phyloP scores from a whole-genome alignment of 108 stramenopile species.

The Cyclotella choctawhatcheeana region DNA sequence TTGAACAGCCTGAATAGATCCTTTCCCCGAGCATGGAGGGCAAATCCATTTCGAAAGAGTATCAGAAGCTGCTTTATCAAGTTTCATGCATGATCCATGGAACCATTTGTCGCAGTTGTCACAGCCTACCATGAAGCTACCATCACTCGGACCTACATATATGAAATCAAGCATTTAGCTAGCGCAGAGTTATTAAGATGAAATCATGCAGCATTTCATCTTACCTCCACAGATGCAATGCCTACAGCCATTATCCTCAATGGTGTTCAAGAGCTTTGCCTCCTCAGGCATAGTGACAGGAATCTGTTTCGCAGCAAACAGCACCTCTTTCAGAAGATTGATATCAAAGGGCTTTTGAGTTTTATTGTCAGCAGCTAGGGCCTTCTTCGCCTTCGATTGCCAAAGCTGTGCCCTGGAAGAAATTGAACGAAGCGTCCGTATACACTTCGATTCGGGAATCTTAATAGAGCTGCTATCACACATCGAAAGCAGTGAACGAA shows the following conservation, averaged over 20 bases:
- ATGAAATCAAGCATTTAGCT: not conserved
- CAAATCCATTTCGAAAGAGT: slow-evolving; percentile 64
- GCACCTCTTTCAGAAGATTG: slow-evolving; percentile 52
- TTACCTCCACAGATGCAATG: slow-evolving; percentile 74
- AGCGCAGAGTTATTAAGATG: not conserved
- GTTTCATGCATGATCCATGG: slow-evolving; percentile 83
- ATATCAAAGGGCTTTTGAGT: slow-evolving; percentile 49
- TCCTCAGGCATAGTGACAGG: slow-evolving; percentile 62
- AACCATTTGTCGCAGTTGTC: slow-evolving; percentile 86
- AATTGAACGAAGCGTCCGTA: slow-evolving; percentile 67
- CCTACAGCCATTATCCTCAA: slow-evolving; percentile 68
- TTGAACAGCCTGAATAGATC: not conserved
- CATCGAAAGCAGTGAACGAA: slow-evolving; percentile 49
- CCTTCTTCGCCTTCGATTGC: slow-evolving; percentile 65
- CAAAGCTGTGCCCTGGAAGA: slow-evolving; percentile 56
- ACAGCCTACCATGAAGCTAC: slow-evolving; percentile 87
- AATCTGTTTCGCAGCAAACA: slow-evolving; percentile 43
- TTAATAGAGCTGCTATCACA: slow-evolving; percentile 48
- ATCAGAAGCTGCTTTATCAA: slow-evolving; percentile 50
- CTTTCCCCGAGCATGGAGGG: slow-evolving; percentile 49
- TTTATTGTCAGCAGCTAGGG: slow-evolving; percentile 58
- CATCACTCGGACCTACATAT: slow-evolving; percentile 81
- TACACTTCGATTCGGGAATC: slow-evolving; percentile 72
- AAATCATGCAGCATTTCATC: no score
- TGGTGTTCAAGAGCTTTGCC: slow-evolving; percentile 49